phyloP scores from a whole-genome alignment of 2,329 filamentous ascomycete genomes.

The Pseudogymnoascus sp. region DNA sequence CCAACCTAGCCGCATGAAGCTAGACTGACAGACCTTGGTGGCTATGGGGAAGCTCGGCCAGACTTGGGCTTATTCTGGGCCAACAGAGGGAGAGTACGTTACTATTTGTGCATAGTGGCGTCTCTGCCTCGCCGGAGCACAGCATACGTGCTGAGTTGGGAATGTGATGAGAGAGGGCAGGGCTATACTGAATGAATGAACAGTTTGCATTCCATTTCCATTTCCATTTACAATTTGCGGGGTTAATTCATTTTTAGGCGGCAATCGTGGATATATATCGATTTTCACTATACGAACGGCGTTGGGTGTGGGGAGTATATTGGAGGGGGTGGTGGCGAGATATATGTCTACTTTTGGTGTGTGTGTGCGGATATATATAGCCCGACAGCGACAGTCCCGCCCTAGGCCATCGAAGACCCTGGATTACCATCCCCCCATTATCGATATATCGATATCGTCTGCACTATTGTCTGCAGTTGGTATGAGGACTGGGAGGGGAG shows the following conservation, averaged over 20 bases:
- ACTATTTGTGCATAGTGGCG: neutral
- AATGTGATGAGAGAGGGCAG: neutral
- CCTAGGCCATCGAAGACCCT: neutral
- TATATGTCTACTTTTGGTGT: neutral
- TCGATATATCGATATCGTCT: constrained; percentile 7
- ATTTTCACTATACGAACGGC: neutral
- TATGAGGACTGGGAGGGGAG: neutral
- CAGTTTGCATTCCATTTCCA: neutral
- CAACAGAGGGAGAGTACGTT: neutral
- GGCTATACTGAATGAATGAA: neutral
- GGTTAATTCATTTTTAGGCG: constrained; percentile 5
- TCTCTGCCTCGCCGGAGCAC: constrained; percentile 6
- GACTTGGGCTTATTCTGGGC: constrained; percentile 5
- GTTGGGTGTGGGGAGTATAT: neutral
- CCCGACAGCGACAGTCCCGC: neutral
- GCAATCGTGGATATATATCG: constrained; percentile 4
- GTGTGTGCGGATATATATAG: neutral
- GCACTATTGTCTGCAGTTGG: neutral
- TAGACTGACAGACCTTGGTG: constrained; percentile 9
- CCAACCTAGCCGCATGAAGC: neutral
- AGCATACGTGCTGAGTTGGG: neutral
- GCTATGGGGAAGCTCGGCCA: neutral
- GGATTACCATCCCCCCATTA: neutral
- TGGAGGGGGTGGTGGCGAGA: neutral
- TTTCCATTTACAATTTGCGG: neutral